Percentiles rank a stretch among this genome's conserved stretches.
These are phyloP conservation scores for Alternaria alternata DNA, from an alignment of 2,329 filamentous ascomycete genomes.

Conservation along the genomic window DNA sequence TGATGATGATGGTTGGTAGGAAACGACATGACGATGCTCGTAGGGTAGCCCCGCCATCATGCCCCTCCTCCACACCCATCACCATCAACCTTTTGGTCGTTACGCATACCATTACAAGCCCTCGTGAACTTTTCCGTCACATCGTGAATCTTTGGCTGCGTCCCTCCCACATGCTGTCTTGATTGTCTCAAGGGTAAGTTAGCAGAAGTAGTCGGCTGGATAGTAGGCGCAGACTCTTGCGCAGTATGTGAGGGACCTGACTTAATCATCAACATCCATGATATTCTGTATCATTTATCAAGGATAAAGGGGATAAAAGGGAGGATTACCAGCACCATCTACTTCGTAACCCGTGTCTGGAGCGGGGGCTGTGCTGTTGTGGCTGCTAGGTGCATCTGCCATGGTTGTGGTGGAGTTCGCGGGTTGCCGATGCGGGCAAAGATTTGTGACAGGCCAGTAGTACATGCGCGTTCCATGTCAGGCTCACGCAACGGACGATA, in stretches of 20 bases:
- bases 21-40: conserved; percentile 6
- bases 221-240: conserved; percentile 24
- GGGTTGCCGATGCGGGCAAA: conserved; percentile 41
- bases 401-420: conserved; percentile 40
- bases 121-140: conserved; percentile 64
- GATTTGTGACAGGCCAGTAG: conserved; percentile 33
- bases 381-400: conserved; percentile 38
- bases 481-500: background rate
- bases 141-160: conserved; percentile 56
- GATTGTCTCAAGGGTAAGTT: conserved; percentile 44
- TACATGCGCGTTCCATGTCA: conserved; percentile 10
- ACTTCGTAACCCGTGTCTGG: conserved; percentile 10
- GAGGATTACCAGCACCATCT: conserved; percentile 28
- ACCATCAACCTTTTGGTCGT: background rate
- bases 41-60: conserved; percentile 21
- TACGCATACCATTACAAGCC: conserved; percentile 59
- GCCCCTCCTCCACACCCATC: conserved; percentile 12
- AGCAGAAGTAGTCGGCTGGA: conserved; percentile 24
- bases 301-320: background rate
- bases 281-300: background rate
- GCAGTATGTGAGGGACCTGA: conserved; percentile 28
- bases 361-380: conserved; percentile 32
- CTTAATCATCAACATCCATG: conserved; percentile 26
- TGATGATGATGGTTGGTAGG: background rate
- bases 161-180: conserved; percentile 27